These are phyloP conservation scores for Lunasporangiospora selenospora DNA, from an alignment of 192 early-diverging fungal species.

Conservation along the genomic window DNA sequence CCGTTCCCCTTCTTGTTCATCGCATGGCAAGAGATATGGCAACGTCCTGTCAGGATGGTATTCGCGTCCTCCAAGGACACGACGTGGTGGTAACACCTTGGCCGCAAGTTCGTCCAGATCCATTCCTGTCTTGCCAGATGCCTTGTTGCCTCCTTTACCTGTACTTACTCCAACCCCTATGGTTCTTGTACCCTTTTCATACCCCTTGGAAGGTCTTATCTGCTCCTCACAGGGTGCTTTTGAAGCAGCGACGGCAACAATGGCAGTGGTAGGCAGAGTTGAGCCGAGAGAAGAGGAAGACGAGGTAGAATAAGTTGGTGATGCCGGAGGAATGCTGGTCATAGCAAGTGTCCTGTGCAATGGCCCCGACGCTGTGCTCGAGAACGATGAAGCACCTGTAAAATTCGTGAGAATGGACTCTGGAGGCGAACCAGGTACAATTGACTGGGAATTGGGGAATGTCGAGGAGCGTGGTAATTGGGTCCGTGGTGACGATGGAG, in stretches of 20 bases:
- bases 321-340: slow-evolving; percentile 30
- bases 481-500: neutral
- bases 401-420: slow-evolving; percentile 16
- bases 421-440: slow-evolving; percentile 5
- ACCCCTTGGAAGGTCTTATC: too few species aligned
- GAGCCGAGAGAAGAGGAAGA: slow-evolving; percentile 30
- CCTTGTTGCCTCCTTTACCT: neutral
- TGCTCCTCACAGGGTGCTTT: neutral
- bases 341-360: slow-evolving; percentile 27
- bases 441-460: neutral
- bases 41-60: slow-evolving; percentile 42
- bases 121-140: slow-evolving; percentile 3
- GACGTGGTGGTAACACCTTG: slow-evolving; percentile 31
- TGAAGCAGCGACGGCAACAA: too few species aligned
- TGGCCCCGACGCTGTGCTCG: slow-evolving; percentile 29
- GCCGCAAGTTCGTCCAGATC: slow-evolving; percentile 27
- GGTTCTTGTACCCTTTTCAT: too few species aligned
- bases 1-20: slow-evolving; percentile 45
- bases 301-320: slow-evolving; percentile 26
- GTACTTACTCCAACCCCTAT: too few species aligned
- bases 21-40: slow-evolving; percentile 44
- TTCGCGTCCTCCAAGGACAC: slow-evolving; percentile 31
- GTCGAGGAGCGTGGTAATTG: slow-evolving; percentile 4
- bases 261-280: too few species aligned
- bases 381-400: slow-evolving; percentile 23